Percentiles rank a stretch among this genome's conserved stretches.
Conservation (phyloP, 2,329 filamentous ascomycete species). For the Aspergillus sp. region DNA sequence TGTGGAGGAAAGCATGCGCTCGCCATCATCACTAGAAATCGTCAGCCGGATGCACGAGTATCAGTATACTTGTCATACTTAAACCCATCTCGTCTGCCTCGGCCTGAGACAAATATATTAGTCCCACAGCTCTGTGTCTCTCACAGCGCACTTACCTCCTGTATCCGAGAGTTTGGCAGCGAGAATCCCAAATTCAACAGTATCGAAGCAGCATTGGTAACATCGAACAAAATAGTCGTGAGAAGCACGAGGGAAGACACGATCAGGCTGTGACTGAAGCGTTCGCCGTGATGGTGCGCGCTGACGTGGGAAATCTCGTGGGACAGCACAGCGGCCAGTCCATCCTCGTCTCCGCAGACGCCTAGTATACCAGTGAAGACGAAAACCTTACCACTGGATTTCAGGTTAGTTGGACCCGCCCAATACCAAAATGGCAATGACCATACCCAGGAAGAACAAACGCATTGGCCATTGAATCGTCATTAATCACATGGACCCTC, state of each 20-base stretch:
- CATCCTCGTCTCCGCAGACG: conserved; percentile 47
- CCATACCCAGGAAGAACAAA: conserved; percentile 53
- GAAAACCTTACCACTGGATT: conserved; percentile 49
- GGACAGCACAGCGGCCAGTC: conserved; percentile 51
- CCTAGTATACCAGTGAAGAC: conserved; percentile 54
- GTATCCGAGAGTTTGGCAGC: conserved; percentile 47
- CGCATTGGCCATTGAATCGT: conserved; percentile 42
- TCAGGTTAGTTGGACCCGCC: conserved; percentile 2
- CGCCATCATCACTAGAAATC: conserved; percentile 49
- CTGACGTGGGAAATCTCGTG: conserved; percentile 59
- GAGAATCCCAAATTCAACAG: conserved; percentile 43
- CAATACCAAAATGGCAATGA: too few species aligned
- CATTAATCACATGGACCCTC: conserved; percentile 52
- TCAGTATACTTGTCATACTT: too few species aligned
- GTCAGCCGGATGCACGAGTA: too few species aligned
- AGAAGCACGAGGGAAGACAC: conserved; percentile 20
- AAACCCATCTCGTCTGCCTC: conserved; percentile 56
- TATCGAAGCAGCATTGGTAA: conserved; percentile 29
- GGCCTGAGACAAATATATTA: conserved; percentile 22
- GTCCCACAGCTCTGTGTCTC: not conserved
- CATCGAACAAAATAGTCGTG: conserved; percentile 28
- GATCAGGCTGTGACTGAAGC: conserved; percentile 39
- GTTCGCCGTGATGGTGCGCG: conserved; percentile 47
- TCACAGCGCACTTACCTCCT: conserved; percentile 38
- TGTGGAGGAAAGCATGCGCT: conserved; percentile 51